phyloP scores from a whole-genome alignment of 1,139 yeast species.

The Barnettozyma hawaiiensis region DNA sequence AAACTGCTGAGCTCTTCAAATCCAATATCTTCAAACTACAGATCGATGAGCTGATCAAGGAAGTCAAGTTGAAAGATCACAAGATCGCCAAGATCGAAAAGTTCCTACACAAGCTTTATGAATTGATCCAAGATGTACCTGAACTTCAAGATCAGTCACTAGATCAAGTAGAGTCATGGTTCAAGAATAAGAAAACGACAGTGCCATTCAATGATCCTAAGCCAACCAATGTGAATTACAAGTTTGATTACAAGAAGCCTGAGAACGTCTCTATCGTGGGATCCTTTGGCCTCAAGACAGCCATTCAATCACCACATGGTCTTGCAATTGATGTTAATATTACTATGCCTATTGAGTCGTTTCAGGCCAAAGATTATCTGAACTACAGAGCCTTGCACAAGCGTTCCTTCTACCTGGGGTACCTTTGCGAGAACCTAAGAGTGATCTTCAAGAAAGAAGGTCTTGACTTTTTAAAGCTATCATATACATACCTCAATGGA shows the following conservation, averaged over 20 bases:
- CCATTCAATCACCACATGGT: slow-evolving; percentile 55
- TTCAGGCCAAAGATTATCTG: slow-evolving; percentile 83
- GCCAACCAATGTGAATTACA: slow-evolving; percentile 64
- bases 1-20: slow-evolving; percentile 88
- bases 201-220: slow-evolving; percentile 91
- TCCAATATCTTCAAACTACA: slow-evolving; percentile 92
- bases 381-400: slow-evolving; percentile 89
- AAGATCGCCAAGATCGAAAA: slow-evolving; percentile 66
- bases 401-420: slow-evolving; percentile 80
- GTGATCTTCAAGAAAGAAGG: slow-evolving; percentile 49
- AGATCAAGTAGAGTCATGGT: slow-evolving; percentile 47
- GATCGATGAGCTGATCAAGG: slow-evolving; percentile 83
- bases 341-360: slow-evolving; percentile 70
- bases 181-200: slow-evolving; percentile 44
- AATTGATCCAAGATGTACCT: slow-evolving; percentile 58
- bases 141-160: slow-evolving; percentile 46
- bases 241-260: slow-evolving; percentile 68
- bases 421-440: slow-evolving; percentile 60
- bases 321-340: slow-evolving; percentile 71
- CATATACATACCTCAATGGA: slow-evolving; percentile 60
- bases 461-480: slow-evolving; percentile 43
- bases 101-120: slow-evolving; percentile 71
- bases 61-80: slow-evolving; percentile 66
- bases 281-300: slow-evolving; percentile 82
- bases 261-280: slow-evolving; percentile 77